phyloP scores from a whole-genome alignment of 805 yeast genomes.

The Torulaspora franciscae region DNA sequence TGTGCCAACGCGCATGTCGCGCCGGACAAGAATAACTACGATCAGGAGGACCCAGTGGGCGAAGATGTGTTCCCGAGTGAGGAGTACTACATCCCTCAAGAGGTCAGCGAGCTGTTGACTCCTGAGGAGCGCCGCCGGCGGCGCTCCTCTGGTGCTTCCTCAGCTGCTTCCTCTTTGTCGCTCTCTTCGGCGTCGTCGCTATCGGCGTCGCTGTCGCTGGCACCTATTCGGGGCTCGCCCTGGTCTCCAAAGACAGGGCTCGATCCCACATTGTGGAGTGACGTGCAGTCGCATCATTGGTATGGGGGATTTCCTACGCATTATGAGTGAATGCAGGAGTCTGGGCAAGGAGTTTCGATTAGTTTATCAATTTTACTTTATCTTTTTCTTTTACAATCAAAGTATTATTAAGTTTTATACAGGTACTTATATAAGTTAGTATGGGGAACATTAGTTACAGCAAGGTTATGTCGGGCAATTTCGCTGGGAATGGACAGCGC shows the following conservation, averaged over 20 bases:
- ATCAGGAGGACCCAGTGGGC: constrained; percentile 12
- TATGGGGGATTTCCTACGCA: background rate
- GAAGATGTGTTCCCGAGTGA: constrained; percentile 36
- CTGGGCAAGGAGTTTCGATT: background rate
- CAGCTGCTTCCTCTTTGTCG: constrained; percentile 7
- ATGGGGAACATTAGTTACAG: background rate
- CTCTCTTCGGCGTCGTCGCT: constrained; percentile 10
- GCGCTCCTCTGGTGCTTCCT: constrained; percentile 53
- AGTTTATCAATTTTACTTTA: background rate
- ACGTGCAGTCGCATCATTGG: background rate
- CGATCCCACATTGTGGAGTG: background rate
- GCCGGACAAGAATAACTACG: constrained; percentile 58
- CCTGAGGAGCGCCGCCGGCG: constrained; percentile 73
- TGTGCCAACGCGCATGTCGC: constrained; percentile 91
- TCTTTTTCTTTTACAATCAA: background rate
- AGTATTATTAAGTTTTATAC: background rate
- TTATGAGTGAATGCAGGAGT: background rate
- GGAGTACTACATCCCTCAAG: constrained; percentile 78
- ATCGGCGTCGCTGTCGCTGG: constrained; percentile 13
- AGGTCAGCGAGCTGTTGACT: constrained; percentile 73
- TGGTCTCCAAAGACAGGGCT: constrained; percentile 10
- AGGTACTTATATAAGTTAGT: background rate
- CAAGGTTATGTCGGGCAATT: no score
- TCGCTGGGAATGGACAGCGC: background rate
- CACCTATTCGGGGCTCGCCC: constrained; percentile 9